A percentile compares a stretch with the other conserved stretches of the same genome.
Conservation (phyloP, 73 alveolate genomes). For the Symbiodinium pilosum region DNA sequence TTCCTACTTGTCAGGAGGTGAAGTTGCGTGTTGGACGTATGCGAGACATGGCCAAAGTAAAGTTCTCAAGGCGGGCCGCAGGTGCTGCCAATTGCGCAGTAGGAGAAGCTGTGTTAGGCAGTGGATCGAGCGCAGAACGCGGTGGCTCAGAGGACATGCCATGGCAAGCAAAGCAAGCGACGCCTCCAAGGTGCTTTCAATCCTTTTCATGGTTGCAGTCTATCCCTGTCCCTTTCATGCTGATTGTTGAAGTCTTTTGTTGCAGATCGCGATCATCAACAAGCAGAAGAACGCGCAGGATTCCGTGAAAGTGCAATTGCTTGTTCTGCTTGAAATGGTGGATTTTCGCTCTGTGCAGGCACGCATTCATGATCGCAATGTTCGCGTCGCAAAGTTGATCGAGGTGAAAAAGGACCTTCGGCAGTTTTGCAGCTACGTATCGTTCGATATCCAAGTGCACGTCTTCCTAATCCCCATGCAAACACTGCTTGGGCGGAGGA, state of each 20-base stretch:
- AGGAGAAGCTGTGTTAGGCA: conserved; percentile 14
- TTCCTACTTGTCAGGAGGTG: neutral
- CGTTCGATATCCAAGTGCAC: too few relatives aligned
- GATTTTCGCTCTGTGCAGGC: neutral
- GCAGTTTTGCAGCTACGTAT: too few relatives aligned
- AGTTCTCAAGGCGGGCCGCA: conserved; percentile 20
- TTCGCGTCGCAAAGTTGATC: conserved; percentile 61
- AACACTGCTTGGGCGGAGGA: neutral
- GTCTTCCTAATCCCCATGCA: neutral
- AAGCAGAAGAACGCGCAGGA: conserved; percentile 77
- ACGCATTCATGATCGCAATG: conserved; percentile 47
- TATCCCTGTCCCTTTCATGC: neutral
- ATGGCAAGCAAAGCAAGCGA: neutral
- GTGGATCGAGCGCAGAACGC: conserved; percentile 71
- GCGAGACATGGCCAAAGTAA: conserved; percentile 55
- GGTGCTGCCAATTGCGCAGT: neutral
- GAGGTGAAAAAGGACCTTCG: conserved; percentile 81
- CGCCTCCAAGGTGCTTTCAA: conserved; percentile 12
- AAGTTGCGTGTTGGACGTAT: conserved; percentile 73
- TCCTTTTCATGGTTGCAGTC: neutral
- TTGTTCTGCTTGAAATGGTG: neutral
- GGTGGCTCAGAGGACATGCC: conserved; percentile 60
- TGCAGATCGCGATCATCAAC: conserved; percentile 21
- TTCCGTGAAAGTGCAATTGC: neutral
- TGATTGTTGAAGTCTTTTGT: neutral